Evolutionary conservation across 768 basidiomycete species (phyloP), one percentile per base, ranked within the genome.

Genomic region (Tylopilus intermedius): DNA sequence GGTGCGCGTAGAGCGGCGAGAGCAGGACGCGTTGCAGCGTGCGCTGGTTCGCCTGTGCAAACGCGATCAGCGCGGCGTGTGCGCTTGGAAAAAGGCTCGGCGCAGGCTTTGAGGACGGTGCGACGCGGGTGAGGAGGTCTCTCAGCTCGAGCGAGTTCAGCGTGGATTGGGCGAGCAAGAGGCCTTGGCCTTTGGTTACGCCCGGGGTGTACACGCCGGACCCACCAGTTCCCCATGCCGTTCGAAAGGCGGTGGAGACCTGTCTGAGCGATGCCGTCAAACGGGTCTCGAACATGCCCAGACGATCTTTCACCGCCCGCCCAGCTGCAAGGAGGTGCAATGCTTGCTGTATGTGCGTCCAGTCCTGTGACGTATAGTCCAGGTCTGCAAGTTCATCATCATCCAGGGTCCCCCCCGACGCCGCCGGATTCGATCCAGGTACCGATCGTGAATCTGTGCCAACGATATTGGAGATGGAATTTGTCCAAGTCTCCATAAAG

Each of bases 361-460:
- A 96, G 68, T 98, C 94, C 51, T 91, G 83, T 4, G 84, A 73
- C 2, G 88, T 85, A 62, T 96, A 97, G 70, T 98, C 90, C 55
- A 90, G 70, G 62, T 87, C 87, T 0, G 82, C 81, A 33, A 94
- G 74, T 46, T 92, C 91, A 49, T 79, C 79, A 30, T 74, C 78
- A 3, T 67, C 65, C 14, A 50, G 40, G 6, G 54, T 26, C 39
- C n/a, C 45, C 39, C n/a, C 45, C 4, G 66, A 67, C 11, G 63
- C 48, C 11, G 62, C 45, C 0, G 76, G 71, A 21, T 53, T 54
- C 2, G 66, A 59, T 6, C 61, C 44, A 55, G 68, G 32, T 0
- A 26, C 51, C 0, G 67, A 63, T 29, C 72, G 58, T 4, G 72
- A 65, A 24, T 51, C 54, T 26, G 64, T 50, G 18, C 68, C 64